phyloP scores from a whole-genome alignment of 306 rosid species.

The Arachis hypogaea region DNA sequence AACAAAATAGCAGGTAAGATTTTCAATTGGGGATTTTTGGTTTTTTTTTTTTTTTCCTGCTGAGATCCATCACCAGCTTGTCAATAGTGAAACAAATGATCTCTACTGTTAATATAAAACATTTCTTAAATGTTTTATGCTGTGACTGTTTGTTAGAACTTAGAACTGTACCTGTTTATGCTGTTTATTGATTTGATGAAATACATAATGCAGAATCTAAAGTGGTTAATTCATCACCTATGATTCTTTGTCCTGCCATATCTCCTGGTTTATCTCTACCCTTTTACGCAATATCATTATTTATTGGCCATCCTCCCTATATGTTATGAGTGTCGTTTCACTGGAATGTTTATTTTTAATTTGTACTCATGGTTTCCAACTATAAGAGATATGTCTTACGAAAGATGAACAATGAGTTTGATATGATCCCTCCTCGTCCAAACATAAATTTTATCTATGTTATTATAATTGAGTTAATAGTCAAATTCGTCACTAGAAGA shows the following conservation, averaged over 20 bases:
- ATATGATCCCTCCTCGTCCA: slow-evolving; percentile 2
- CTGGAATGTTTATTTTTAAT: neutral
- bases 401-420: slow-evolving; percentile 10
- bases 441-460: neutral
- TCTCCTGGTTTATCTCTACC: slow-evolving; percentile 13
- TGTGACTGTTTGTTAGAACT: neutral
- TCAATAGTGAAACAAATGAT: neutral
- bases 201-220: slow-evolving; percentile 12
- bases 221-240: slow-evolving; percentile 1
- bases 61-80: neutral
- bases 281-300: slow-evolving; percentile 23
- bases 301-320: slow-evolving; percentile 20
- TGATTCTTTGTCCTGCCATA: slow-evolving; percentile 9
- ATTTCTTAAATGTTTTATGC: neutral
- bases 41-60: neutral
- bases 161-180: neutral
- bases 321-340: neutral
- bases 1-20: slow-evolving; percentile 43
- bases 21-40: too few species aligned
- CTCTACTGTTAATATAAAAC: neutral
- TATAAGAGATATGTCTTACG: neutral
- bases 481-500: too few species aligned
- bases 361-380: neutral
- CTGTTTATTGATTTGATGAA: slow-evolving; percentile 15
- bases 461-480: neutral